These are phyloP conservation scores for Starmerella asiatica DNA, from an alignment of 805 yeast species.

Conservation along the genomic window DNA sequence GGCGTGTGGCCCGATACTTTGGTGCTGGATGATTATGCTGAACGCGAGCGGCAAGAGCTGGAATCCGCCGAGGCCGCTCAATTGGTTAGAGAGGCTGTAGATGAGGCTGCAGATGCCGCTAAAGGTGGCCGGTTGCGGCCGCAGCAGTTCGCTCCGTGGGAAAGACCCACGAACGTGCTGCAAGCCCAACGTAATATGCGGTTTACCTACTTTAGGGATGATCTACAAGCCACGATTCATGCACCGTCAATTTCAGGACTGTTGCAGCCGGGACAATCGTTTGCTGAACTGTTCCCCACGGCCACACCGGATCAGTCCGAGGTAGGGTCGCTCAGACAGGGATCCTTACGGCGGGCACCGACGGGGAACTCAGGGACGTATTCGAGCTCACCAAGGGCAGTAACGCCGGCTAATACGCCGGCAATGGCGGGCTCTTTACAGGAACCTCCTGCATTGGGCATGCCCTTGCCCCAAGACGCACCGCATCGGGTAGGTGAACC, in stretches of 20 bases:
- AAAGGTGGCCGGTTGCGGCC: conserved; percentile 56
- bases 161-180: conserved; percentile 22
- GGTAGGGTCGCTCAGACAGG: background rate
- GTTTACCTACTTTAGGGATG: conserved; percentile 86
- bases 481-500: background rate
- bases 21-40: conserved; percentile 62
- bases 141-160: conserved; percentile 64
- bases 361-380: too few relatives aligned
- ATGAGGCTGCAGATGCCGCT: conserved; percentile 38
- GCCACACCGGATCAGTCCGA: background rate
- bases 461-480: too few relatives aligned
- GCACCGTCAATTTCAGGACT: conserved; percentile 79
- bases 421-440: background rate
- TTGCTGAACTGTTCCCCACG: conserved; percentile 47
- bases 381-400: background rate
- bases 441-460: background rate
- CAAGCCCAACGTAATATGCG: conserved; percentile 38
- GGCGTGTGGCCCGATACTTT: conserved; percentile 69
- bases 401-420: background rate
- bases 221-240: conserved; percentile 76
- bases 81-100: conserved; percentile 32
- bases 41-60: conserved; percentile 46
- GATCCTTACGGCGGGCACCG: background rate
- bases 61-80: conserved; percentile 22
- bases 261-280: conserved; percentile 43